Conservation (phyloP, 148 eudicot genomes). For the Heliamphora exappendiculata region DNA sequence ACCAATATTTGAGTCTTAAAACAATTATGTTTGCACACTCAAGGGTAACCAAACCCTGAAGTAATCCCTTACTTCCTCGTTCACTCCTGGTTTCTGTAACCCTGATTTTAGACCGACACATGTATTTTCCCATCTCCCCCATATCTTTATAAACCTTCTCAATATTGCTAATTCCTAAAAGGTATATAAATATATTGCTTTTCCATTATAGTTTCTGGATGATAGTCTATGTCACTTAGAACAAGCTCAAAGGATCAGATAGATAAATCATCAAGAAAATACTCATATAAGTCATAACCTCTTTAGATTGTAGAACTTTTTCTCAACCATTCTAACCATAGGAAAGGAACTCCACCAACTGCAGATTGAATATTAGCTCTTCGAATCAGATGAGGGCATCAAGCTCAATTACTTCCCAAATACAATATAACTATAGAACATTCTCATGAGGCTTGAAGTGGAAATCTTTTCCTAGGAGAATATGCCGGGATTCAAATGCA, state of each 20-base stretch:
- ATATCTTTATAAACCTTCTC: neutral
- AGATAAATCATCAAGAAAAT: neutral
- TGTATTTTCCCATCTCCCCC: neutral
- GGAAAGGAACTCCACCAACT: neutral
- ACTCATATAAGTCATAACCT: neutral
- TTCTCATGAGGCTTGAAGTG: constrained; percentile 7
- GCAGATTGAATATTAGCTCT: neutral
- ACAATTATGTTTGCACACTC: neutral
- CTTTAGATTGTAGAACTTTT: neutral
- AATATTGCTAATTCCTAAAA: neutral
- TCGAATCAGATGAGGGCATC: neutral
- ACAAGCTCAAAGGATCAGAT: neutral
- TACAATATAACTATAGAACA: neutral
- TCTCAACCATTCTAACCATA: neutral
- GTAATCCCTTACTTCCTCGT: neutral
- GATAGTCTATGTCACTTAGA: neutral
- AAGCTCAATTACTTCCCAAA: neutral
- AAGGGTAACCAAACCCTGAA: neutral
- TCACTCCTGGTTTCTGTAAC: neutral
- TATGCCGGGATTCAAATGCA: neutral
- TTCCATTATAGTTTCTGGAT: neutral
- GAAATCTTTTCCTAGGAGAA: neutral
- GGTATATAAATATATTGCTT: neutral
- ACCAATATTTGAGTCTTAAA: neutral
- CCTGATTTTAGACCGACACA: neutral